Base-by-base conservation (phyloP, 306 rosid species). In the Sophora flavescens region DNA sequence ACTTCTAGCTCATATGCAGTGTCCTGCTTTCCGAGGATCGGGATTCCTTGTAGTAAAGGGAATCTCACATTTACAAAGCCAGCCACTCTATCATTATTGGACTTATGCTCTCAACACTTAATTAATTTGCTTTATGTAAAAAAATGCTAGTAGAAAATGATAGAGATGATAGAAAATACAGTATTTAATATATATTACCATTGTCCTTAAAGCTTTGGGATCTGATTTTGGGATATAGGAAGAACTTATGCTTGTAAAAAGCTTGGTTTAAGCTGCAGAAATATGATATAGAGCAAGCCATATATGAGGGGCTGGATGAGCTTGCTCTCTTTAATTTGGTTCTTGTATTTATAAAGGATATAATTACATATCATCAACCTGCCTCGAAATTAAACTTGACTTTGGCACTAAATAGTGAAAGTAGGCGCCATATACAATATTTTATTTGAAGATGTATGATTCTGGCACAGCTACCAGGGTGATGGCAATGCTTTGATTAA, bases 171-270 rank as follows among this genome's bases (percentile, higher is more conserved):
- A 54, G 16, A 39, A 12, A 6, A 53, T 10, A 58, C 26, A 6
- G 68, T 36, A 44, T 57, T 10, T 39, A 39, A 39, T 39, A 8
- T 39, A 0, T 6, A 17, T 70, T 83, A 87, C 90, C 90, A 67
- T 79, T 59, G 52, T 78, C 86, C 33, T 76, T 38, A 56, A 56
- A 75, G 61, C 64, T 53, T 54, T 87, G 86, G 63, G 78, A 78
- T 74, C 77, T 87, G 42, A 84, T 81, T 45, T 48, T 75, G 33
- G 86, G 72, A 56, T 75, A 76, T 57, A 56, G 70, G 59, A 68
- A 51, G 71, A 62, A 62, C 63, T 62, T 84, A 13, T 68, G 76
- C 44, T 81, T 61, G 76, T 61, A 48, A 52, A 67, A 53, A n/a
- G 47, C 64, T 3, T 28, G 81, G 74, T 76, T 84, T 69, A 63